Conservation (phyloP, 1,284 basidiomycete species). For the Ceratobasidium theobromae region DNA sequence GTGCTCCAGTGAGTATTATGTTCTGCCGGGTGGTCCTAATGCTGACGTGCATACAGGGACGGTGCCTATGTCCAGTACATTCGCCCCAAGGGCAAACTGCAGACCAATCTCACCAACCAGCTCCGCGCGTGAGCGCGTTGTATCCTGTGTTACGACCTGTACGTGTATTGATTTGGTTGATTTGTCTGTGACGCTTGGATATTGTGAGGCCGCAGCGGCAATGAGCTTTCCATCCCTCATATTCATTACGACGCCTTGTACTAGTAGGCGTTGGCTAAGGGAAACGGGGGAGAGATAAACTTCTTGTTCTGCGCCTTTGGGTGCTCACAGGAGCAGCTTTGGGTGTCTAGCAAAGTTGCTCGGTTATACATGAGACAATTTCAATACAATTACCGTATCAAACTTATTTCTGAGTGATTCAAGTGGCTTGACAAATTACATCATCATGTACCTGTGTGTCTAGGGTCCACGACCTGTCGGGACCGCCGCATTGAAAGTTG, state of each 20-base stretch:
- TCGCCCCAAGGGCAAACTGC: conserved; percentile 80
- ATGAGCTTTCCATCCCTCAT: conserved; percentile 49
- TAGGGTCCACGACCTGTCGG: conserved; percentile 9
- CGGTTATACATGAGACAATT: conserved; percentile 24
- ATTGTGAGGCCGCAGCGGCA: conserved; percentile 13
- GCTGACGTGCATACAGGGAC: conserved; percentile 53
- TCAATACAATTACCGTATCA: neutral
- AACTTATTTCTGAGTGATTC: neutral
- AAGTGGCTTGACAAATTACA: no score
- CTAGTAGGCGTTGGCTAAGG: conserved; percentile 72
- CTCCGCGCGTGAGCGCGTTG: conserved; percentile 58
- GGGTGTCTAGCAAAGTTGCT: conserved; percentile 9
- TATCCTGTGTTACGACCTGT: conserved; percentile 39
- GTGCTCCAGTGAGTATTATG: conserved; percentile 73
- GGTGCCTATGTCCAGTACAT: conserved; percentile 89
- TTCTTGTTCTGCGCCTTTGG: conserved; percentile 21
- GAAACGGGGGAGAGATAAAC: conserved; percentile 73
- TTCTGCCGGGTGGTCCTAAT: conserved; percentile 37
- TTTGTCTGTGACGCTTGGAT: conserved; percentile 13
- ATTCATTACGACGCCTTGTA: conserved; percentile 72
- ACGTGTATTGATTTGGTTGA: conserved; percentile 36
- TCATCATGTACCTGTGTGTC: conserved; percentile 2
- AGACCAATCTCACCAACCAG: conserved; percentile 82
- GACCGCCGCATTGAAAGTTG: neutral
- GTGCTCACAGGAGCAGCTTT: conserved; percentile 22